Base-by-base conservation (phyloP, 2,329 filamentous ascomycete species). In the Trichoderma guizhouense region DNA sequence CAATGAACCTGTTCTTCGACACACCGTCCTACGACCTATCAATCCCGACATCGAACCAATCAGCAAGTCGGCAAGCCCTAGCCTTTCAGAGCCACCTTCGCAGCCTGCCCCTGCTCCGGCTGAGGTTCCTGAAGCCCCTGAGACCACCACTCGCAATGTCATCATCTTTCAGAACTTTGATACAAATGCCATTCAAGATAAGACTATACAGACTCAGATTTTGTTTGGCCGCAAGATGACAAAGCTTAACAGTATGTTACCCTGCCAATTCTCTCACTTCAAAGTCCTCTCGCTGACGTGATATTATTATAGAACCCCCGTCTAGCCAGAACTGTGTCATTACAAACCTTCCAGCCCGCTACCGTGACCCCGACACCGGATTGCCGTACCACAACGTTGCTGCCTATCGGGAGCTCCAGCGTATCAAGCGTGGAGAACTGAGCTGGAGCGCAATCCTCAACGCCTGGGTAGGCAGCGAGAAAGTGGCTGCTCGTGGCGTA, bases 331-430 rank as follows among this genome's bases (percentile, higher is more conserved):
- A 91, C 36, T 99, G 96, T 80, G 91, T 91, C 63, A 95, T 98
- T 78, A 98, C 94, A 1, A 92, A 91, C 77, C 88, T 91, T 68
- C 89, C 91, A 5, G 96, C 95, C 14, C 90, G 90, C 69, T 98
- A 97, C 81, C 89, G 91, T 28, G 96, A 99, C 80, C 93, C 94
- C 0, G 88, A 89, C 75, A 98, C 95, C 0, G 93, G 93, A 0
- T 86, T 98, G 18, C 89, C 91, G 1, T 99, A 95, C 81, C 88
- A 89, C 74, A 95, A 95, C 79, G 85, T 89, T 57, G 88, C 91
- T 74, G 95, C 94, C 0, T 98, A 94, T 82, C 90, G 90, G 76
- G 91, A 97, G 80, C 92, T 98, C 60, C 91, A 93, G 77, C 89
- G 91, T 70, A 86, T 97, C 15, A 83, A 89, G 67, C 87, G 85